Conservation (phyloP, 805 yeast genomes). For the Brettanomyces anomalus region DNA sequence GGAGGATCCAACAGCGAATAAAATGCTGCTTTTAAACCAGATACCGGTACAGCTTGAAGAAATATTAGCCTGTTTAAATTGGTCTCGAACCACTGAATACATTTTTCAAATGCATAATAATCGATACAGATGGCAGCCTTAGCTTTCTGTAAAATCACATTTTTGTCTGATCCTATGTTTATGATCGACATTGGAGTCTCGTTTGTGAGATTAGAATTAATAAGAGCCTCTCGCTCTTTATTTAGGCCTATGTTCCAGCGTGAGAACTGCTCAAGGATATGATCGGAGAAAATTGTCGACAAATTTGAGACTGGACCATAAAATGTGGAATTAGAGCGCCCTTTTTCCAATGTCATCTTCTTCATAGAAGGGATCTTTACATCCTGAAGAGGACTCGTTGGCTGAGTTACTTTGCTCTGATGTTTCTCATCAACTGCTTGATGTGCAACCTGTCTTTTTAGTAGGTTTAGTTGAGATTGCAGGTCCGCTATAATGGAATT, state of each 20-base stretch:
- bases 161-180: not conserved
- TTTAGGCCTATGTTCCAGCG: slow-evolving; percentile 3
- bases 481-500: not conserved
- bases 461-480: not conserved
- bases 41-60: slow-evolving; percentile 3
- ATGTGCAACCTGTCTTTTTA: not conserved
- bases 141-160: not conserved
- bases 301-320: not conserved
- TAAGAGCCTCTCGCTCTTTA: slow-evolving; percentile 1
- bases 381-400: not conserved
- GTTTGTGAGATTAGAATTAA: not conserved
- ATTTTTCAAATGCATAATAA: not conserved
- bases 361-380: not conserved
- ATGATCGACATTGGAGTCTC: not conserved
- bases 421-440: not conserved
- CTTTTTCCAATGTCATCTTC: not conserved
- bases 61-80: slow-evolving; percentile 1
- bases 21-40: not conserved
- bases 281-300: not conserved
- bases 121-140: not conserved
- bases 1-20: not conserved
- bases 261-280: not conserved
- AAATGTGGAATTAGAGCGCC: not conserved
- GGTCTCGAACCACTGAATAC: not conserved
- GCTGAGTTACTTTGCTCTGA: not conserved